phyloP scores from a whole-genome alignment of 1,139 yeast species.

The Kurtzmaniella quercitrusa region DNA sequence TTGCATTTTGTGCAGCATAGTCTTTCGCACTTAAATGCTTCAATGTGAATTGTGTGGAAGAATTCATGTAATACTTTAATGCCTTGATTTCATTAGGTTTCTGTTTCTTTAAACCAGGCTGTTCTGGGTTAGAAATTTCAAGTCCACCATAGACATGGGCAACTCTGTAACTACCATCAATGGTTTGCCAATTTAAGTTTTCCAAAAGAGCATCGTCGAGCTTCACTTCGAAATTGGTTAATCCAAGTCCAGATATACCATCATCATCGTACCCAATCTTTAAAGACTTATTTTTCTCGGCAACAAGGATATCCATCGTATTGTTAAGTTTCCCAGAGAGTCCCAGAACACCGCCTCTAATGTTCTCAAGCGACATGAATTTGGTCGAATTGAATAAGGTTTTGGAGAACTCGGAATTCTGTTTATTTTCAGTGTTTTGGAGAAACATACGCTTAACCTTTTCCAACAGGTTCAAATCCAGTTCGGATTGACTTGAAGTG shows the following conservation, averaged over 20 bases:
- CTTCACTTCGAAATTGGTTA: slow-evolving; percentile 68
- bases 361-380: slow-evolving; percentile 30
- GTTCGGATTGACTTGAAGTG: slow-evolving; percentile 17
- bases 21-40: slow-evolving; percentile 20
- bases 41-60: slow-evolving; percentile 35
- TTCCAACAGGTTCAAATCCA: slow-evolving; percentile 25
- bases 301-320: slow-evolving; percentile 29
- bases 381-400: slow-evolving; percentile 23
- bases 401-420: slow-evolving; percentile 20
- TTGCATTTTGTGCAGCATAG: slow-evolving; percentile 1
- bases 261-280: slow-evolving; percentile 52
- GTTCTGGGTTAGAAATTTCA: slow-evolving; percentile 31
- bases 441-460: slow-evolving; percentile 27
- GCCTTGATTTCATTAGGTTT: slow-evolving; percentile 17
- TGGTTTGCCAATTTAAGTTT: slow-evolving; percentile 75
- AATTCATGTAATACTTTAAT: slow-evolving; percentile 28
- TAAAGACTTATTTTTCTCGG: slow-evolving; percentile 38
- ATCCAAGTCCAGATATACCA: slow-evolving; percentile 26
- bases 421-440: slow-evolving; percentile 30
- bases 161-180: slow-evolving; percentile 74
- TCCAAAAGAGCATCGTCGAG: slow-evolving; percentile 66
- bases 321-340: slow-evolving; percentile 14
- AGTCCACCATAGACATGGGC: slow-evolving; percentile 80
- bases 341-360: slow-evolving; percentile 29
- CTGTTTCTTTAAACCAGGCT: slow-evolving; percentile 10